These are phyloP conservation scores for Wallacemonas collosoma DNA, from an alignment of 208 protist genomes.

Conservation along the genomic window DNA sequence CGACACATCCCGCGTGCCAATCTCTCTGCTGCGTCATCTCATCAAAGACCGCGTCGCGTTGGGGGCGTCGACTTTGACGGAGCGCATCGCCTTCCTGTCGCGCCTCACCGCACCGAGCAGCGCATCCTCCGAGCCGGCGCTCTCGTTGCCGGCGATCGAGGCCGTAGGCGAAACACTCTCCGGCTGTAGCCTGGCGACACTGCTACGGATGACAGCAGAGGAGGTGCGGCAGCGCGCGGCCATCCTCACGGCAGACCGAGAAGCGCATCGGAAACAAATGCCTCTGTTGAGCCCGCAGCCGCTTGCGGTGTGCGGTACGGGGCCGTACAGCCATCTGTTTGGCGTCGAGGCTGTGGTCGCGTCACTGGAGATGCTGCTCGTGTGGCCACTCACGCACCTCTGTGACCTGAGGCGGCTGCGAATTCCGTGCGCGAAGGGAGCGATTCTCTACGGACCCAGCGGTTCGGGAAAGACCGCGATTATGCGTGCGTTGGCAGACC, in stretches of 20 bases:
- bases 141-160: not conserved
- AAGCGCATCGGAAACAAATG: slow-evolving; percentile 14
- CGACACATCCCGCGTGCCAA: slow-evolving; percentile 17
- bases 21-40: slow-evolving; percentile 31
- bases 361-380: slow-evolving; percentile 66
- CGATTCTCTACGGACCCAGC: slow-evolving; percentile 78
- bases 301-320: slow-evolving; percentile 14
- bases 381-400: slow-evolving; percentile 81
- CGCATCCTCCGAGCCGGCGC: not conserved
- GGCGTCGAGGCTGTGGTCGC: slow-evolving; percentile 49
- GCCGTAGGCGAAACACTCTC: slow-evolving; percentile 15
- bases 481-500: slow-evolving; percentile 48
- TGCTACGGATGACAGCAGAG: not conserved
- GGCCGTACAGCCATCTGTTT: slow-evolving; percentile 57
- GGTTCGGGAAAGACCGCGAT: slow-evolving; percentile 89
- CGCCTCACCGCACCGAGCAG: not conserved
- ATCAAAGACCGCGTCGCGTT: slow-evolving; percentile 25
- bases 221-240: not conserved
- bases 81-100: slow-evolving; percentile 30
- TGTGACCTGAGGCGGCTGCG: slow-evolving; percentile 31
- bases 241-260: slow-evolving; percentile 27
- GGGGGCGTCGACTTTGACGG: slow-evolving; percentile 23
- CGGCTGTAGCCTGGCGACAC: slow-evolving; percentile 17
- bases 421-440: slow-evolving; percentile 64
- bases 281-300: not conserved